These are phyloP conservation scores for Novymonas esmeraldas DNA, from an alignment of 208 protist species.

Conservation along the genomic window DNA sequence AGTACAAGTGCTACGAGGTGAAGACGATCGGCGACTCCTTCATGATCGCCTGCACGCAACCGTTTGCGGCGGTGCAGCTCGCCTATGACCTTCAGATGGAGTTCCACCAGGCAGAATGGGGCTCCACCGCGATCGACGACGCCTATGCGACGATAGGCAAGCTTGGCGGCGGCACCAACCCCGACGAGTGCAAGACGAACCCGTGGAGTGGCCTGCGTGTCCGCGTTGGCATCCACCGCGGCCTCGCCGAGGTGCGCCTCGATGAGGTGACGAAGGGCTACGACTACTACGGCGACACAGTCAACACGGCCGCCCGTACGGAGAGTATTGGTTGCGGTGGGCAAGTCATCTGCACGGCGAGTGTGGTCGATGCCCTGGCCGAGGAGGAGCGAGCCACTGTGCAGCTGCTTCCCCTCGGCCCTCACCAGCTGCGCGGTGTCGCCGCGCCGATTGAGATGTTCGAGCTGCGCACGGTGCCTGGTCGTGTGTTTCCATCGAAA, in stretches of 20 bases:
- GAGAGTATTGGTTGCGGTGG: slow-evolving; percentile 73
- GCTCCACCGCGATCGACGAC: slow-evolving; percentile 45
- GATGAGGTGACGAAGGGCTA: slow-evolving; percentile 69
- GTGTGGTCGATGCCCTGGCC: slow-evolving; percentile 37
- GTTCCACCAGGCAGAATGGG: slow-evolving; percentile 49
- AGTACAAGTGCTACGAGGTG: slow-evolving; percentile 71
- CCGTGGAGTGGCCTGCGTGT: slow-evolving; percentile 57
- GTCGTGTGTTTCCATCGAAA: slow-evolving; percentile 28
- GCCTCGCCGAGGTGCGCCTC: slow-evolving; percentile 47
- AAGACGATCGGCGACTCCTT: slow-evolving; percentile 81
- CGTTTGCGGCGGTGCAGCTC: slow-evolving; percentile 47
- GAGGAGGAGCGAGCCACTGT: slow-evolving; percentile 25
- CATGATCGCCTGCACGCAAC: slow-evolving; percentile 63
- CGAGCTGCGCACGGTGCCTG: slow-evolving; percentile 54
- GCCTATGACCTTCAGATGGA: slow-evolving; percentile 48
- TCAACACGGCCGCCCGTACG: slow-evolving; percentile 83
- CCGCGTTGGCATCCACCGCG: slow-evolving; percentile 61
- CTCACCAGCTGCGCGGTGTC: slow-evolving; percentile 56
- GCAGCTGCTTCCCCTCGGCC: slow-evolving; percentile 29
- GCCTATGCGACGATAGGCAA: slow-evolving; percentile 21
- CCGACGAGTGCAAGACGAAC: background rate
- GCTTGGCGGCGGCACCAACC: background rate
- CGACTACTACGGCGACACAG: slow-evolving; percentile 85
- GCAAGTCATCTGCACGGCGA: slow-evolving; percentile 65
- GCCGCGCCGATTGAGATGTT: slow-evolving; percentile 56